Percentiles rank a stretch among this genome's conserved stretches.
Conservation (phyloP, 345 rosid species). For the Linum trigynum region DNA sequence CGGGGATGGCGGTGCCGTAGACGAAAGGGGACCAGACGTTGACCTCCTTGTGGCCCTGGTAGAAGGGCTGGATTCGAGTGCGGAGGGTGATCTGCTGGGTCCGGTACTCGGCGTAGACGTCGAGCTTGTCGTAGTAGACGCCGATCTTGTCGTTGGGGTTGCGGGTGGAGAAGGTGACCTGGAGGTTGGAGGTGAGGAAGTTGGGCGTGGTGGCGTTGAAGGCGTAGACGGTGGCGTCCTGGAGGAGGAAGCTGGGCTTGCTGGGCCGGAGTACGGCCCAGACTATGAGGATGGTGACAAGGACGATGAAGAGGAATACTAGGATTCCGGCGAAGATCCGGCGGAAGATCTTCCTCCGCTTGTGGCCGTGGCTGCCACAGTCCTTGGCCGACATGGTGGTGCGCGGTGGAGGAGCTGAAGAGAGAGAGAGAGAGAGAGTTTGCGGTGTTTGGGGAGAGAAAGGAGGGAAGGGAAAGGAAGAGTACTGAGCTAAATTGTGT, state of each 20-base stretch:
- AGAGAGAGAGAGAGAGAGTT: neutral
- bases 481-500: too few species aligned
- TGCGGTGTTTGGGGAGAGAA: neutral
- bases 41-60: constrained; percentile 52
- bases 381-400: neutral
- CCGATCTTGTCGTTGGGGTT: constrained; percentile 78
- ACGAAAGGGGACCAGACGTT: constrained; percentile 77
- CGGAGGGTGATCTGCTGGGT: constrained; percentile 70
- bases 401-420: neutral
- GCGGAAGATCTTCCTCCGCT: constrained; percentile 14
- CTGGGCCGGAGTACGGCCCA: constrained; percentile 86
- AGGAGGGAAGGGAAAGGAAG: neutral
- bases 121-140: constrained; percentile 71
- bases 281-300: constrained; percentile 45
- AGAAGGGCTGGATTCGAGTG: constrained; percentile 39
- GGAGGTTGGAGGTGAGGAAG: constrained; percentile 63
- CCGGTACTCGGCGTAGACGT: constrained; percentile 56
- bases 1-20: constrained; percentile 53
- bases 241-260: constrained; percentile 71
- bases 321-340: constrained; percentile 33
- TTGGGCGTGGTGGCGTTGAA: constrained; percentile 71
- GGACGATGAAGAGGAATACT: constrained; percentile 38
- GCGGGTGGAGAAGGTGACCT: constrained; percentile 66
- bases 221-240: constrained; percentile 74
- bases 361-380: neutral